Evolutionary conservation across 352 stramenopile genomes (phyloP).

Genomic region (Phytophthora multivora): DNA sequence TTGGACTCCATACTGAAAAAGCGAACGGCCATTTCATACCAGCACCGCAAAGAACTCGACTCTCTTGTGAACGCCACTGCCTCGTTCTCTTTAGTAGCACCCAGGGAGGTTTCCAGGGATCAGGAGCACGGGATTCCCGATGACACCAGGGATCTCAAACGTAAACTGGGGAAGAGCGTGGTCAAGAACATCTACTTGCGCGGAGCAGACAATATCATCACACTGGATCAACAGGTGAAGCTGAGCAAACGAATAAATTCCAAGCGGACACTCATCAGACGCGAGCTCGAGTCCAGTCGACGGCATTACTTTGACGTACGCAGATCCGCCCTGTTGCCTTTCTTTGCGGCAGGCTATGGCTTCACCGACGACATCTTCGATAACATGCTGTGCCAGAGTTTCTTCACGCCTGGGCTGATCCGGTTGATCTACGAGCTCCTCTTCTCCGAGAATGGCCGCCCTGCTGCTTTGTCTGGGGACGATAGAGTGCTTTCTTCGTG

Average conservation of each 20-base stretch:
- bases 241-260: slow-evolving; percentile 47
- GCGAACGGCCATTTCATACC: slow-evolving; percentile 40
- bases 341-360: slow-evolving; percentile 68
- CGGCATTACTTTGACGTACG: slow-evolving; percentile 50
- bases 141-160: slow-evolving; percentile 23
- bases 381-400: slow-evolving; percentile 77
- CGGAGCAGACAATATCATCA: slow-evolving; percentile 39
- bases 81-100: slow-evolving; percentile 2
- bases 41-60: slow-evolving; percentile 44
- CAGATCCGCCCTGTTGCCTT: slow-evolving; percentile 50
- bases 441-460: slow-evolving; percentile 57
- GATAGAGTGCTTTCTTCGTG: slow-evolving; percentile 4
- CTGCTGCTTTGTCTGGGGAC: slow-evolving; percentile 19
- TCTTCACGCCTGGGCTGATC: slow-evolving; percentile 65
- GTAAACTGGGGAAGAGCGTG: slow-evolving; percentile 25
- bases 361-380: slow-evolving; percentile 74
- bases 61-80: slow-evolving; percentile 19
- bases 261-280: slow-evolving; percentile 43
- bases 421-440: slow-evolving; percentile 71
- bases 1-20: slow-evolving; percentile 69
- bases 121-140: slow-evolving; percentile 9
- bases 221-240: slow-evolving; percentile 42
- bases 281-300: slow-evolving; percentile 48
- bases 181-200: slow-evolving; percentile 37
- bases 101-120: slow-evolving; percentile 7